phyloP scores from a whole-genome alignment of 1,139 yeast species.

The Candida neerlandica region DNA sequence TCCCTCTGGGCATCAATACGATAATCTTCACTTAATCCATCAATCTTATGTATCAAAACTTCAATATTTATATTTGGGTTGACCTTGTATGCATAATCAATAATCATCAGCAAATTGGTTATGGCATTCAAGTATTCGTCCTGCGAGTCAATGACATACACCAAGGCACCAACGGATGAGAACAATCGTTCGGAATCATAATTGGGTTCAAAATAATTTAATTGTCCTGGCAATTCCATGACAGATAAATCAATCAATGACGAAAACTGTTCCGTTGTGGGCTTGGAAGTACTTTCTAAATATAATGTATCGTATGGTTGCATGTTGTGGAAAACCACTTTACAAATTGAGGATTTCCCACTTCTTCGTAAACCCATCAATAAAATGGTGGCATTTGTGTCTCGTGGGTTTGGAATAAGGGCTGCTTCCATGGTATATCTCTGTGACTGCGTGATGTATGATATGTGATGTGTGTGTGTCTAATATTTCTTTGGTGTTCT shows the following conservation, averaged over 20 bases:
- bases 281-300: conserved; percentile 86
- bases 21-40: conserved; percentile 92
- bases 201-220: conserved; percentile 83
- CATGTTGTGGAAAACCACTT: conserved; percentile 95
- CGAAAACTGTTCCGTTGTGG: conserved; percentile 75
- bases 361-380: conserved; percentile 82
- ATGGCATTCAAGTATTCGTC: conserved; percentile 93
- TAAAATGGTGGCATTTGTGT: conserved; percentile 69
- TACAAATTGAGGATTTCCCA: conserved; percentile 91
- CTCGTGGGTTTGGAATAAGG: conserved; percentile 28
- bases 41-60: conserved; percentile 92
- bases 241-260: conserved; percentile 86
- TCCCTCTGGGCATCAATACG: conserved; percentile 93
- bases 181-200: conserved; percentile 80
- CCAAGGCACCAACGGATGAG: conserved; percentile 86
- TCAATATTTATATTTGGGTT: conserved; percentile 88
- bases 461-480: neutral
- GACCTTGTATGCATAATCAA: conserved; percentile 83
- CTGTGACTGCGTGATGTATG: neutral
- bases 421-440: conserved; percentile 31
- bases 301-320: conserved; percentile 93
- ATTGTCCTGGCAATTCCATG: conserved; percentile 96
- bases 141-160: conserved; percentile 92
- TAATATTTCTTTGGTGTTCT: neutral
- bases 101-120: conserved; percentile 84